Percentiles rank a stretch among this genome's conserved stretches.
phyloP scores from a whole-genome alignment of 2,329 filamentous ascomycete genomes.

The Clarireedia monteithiana region DNA sequence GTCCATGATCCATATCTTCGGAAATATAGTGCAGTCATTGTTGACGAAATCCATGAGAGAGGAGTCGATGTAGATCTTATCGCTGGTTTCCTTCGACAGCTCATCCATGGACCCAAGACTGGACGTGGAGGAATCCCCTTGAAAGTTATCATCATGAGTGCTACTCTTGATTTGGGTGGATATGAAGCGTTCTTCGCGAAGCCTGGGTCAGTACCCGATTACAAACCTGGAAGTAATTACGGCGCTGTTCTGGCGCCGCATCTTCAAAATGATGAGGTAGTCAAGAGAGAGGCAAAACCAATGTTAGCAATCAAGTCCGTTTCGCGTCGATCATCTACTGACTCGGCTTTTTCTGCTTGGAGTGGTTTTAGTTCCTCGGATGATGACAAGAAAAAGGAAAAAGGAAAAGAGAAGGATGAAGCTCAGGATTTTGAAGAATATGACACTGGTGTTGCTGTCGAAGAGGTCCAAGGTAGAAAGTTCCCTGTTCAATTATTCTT shows the following conservation, averaged over 20 bases:
- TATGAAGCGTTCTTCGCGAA: slow-evolving; percentile 66
- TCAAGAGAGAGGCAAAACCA: neutral
- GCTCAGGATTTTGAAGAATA: neutral
- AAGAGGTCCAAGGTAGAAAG: slow-evolving; percentile 75
- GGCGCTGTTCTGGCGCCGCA: slow-evolving; percentile 19
- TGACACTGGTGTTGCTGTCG: slow-evolving; percentile 23
- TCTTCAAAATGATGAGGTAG: slow-evolving; percentile 10
- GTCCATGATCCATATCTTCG: slow-evolving; percentile 73
- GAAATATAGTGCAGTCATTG: slow-evolving; percentile 82
- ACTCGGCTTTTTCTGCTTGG: slow-evolving; percentile 18
- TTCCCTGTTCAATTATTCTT: slow-evolving; percentile 77
- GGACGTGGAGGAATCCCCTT: slow-evolving; percentile 66
- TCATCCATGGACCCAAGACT: slow-evolving; percentile 54
- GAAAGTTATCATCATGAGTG: slow-evolving; percentile 95
- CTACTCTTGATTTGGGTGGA: slow-evolving; percentile 80
- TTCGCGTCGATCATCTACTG: slow-evolving; percentile 13
- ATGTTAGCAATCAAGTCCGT: slow-evolving; percentile 1
- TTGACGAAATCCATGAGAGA: slow-evolving; percentile 95
- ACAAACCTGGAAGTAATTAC: slow-evolving; percentile 26
- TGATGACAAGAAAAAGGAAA: slow-evolving; percentile 2
- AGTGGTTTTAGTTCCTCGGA: slow-evolving; percentile 18
- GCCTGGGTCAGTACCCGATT: slow-evolving; percentile 17
- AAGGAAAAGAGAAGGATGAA: neutral
- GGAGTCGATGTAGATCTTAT: slow-evolving; percentile 91
- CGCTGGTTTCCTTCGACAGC: slow-evolving; percentile 76